Percentiles rank a stretch among this genome's conserved stretches.
Evolutionary conservation across 2,329 filamentous ascomycete genomes (phyloP).

Genomic region (Claviceps cyperi): DNA sequence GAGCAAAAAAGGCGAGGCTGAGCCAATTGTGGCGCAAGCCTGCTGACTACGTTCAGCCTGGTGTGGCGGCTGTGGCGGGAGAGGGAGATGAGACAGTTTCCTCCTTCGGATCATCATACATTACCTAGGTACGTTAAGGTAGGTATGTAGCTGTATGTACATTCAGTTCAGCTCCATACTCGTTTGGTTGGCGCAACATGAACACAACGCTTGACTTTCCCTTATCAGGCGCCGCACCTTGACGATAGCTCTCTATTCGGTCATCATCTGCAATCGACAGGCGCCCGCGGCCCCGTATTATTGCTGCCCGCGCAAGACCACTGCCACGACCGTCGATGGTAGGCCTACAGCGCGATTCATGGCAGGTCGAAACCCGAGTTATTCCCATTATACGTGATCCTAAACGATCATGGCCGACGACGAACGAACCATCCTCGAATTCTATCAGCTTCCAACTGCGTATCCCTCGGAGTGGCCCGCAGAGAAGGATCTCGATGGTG

Average conservation of each 20-base stretch:
- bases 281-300: neutral
- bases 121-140: too few species aligned
- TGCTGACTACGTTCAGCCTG: neutral
- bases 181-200: neutral
- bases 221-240: too few species aligned
- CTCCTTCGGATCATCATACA: too few species aligned
- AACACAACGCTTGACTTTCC: too few species aligned
- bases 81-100: neutral
- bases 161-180: neutral
- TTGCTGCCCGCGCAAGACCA: neutral
- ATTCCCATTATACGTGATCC: neutral
- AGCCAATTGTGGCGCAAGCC: slow-evolving; percentile 2
- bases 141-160: too few species aligned
- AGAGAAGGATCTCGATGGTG: slow-evolving; percentile 59
- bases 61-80: neutral
- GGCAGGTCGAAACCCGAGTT: slow-evolving; percentile 1
- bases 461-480: slow-evolving; percentile 78
- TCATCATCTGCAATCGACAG: neutral
- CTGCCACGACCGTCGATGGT: neutral
- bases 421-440: slow-evolving; percentile 66
- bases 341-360: neutral
- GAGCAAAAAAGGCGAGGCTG: neutral
- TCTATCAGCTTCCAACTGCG: slow-evolving; percentile 71
- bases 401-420: slow-evolving; percentile 46
- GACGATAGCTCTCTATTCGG: neutral